Evolutionary conservation across 2,329 filamentous ascomycete species (phyloP).

Genomic region (Aspergillus aculeatinus): DNA sequence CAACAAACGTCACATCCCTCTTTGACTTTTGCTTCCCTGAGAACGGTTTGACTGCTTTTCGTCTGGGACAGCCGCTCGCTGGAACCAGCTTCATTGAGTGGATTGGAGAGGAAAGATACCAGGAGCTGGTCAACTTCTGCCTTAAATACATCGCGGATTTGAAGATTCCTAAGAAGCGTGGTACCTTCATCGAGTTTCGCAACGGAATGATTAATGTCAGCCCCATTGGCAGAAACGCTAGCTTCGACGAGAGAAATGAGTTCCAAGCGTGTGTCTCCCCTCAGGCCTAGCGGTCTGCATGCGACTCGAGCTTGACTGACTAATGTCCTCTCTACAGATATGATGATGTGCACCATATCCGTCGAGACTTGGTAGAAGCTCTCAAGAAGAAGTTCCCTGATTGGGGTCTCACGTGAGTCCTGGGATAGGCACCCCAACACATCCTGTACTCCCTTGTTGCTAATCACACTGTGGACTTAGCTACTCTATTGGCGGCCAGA

Average conservation of each 20-base stretch:
- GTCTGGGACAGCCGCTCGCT: conserved; percentile 72
- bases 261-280: conserved; percentile 60
- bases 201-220: conserved; percentile 67
- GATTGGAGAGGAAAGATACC: conserved; percentile 79
- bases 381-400: conserved; percentile 80
- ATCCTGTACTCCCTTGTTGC: neutral
- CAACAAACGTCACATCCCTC: conserved; percentile 71
- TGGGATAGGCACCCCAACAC: neutral
- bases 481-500: conserved; percentile 93
- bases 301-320: conserved; percentile 3
- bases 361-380: conserved; percentile 71
- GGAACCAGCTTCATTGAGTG: conserved; percentile 86
- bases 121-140: conserved; percentile 59
- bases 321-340: conserved; percentile 47
- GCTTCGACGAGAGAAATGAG: conserved; percentile 72
- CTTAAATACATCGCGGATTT: conserved; percentile 62
- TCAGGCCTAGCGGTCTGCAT: neutral
- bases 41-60: conserved; percentile 91
- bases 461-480: conserved; percentile 43
- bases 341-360: conserved; percentile 74
- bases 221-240: conserved; percentile 76
- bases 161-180: conserved; percentile 62
- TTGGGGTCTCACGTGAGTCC: conserved; percentile 76
- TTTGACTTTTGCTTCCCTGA: conserved; percentile 99
- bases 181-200: conserved; percentile 66